Evolutionary conservation across 2,329 filamentous ascomycete genomes (phyloP).

Genomic region (Metarhizium guizhouense): DNA sequence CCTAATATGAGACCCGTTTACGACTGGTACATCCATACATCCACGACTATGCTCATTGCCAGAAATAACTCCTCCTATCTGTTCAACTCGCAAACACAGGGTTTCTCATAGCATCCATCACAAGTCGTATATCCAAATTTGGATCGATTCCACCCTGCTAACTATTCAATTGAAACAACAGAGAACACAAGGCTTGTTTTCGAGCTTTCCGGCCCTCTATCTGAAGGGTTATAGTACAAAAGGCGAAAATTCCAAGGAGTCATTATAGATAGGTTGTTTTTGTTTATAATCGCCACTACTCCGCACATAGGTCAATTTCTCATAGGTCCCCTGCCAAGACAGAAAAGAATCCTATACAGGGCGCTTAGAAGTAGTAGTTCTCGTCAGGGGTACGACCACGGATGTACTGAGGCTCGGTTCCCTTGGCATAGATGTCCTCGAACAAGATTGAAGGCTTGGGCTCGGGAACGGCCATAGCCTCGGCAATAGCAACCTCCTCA

Average conservation of each 20-base stretch:
- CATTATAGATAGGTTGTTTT: constrained; percentile 18
- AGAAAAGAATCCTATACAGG: background rate
- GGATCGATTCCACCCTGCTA: too few species aligned
- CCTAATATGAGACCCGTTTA: too few species aligned
- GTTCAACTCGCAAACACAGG: too few species aligned
- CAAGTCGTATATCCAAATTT: too few species aligned
- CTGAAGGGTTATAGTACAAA: constrained; percentile 16
- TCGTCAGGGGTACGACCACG: constrained; percentile 83
- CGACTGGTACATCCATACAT: too few species aligned
- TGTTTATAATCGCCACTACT: background rate
- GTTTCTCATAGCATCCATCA: too few species aligned
- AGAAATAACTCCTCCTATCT: background rate
- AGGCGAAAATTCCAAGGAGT: constrained; percentile 19
- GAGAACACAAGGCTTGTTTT: constrained; percentile 13
- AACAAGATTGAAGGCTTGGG: constrained; percentile 74
- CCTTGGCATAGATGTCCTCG: constrained; percentile 92
- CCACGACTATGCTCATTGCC: too few species aligned
- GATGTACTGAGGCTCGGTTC: constrained; percentile 80
- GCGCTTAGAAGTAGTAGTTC: constrained; percentile 73
- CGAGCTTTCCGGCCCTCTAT: constrained; percentile 13
- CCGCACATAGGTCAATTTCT: background rate
- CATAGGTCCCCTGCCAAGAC: background rate
- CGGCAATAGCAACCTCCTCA: constrained; percentile 80
- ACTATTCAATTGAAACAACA: background rate
- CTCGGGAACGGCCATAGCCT: constrained; percentile 78